phyloP scores from a whole-genome alignment of 768 basidiomycete species.

The Heimioporus sp. region DNA sequence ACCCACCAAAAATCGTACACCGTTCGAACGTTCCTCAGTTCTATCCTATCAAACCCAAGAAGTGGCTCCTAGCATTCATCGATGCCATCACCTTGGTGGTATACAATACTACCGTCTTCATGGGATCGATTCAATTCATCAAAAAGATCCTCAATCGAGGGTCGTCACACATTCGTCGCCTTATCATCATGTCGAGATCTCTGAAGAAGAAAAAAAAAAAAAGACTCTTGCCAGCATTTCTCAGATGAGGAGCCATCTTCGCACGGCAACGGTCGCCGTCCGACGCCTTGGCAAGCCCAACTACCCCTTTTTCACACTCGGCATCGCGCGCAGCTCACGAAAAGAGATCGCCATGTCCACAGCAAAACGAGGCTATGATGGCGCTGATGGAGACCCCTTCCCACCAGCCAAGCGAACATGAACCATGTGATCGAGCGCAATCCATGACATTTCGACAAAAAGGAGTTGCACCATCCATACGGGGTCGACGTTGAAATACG shows the following conservation, averaged over 20 bases:
- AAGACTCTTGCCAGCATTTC: background rate
- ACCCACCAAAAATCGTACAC: background rate
- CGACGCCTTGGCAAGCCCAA: background rate
- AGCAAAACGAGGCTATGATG: slow-evolving; percentile 18
- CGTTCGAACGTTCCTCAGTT: slow-evolving; percentile 2
- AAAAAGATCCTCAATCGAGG: slow-evolving; percentile 2
- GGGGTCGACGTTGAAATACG: no score
- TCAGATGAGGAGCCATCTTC: slow-evolving; percentile 1
- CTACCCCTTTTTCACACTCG: background rate
- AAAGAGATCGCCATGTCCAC: background rate
- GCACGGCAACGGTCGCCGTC: slow-evolving; percentile 3
- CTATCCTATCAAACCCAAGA: background rate
- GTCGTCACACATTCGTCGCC: slow-evolving; percentile 3
- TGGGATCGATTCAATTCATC: background rate
- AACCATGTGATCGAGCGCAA: no score
- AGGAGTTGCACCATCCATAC: no score
- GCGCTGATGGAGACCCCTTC: background rate
- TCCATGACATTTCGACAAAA: no score
- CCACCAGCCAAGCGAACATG: background rate
- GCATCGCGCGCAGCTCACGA: slow-evolving; percentile 1
- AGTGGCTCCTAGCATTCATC: no score
- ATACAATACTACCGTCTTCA: slow-evolving; percentile 3
- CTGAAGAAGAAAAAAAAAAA: background rate
- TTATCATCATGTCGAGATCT: slow-evolving; percentile 8
- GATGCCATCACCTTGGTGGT: slow-evolving; percentile 1